Conservation (phyloP, 2,329 filamentous ascomycete species). For the Aspergillus udagawae region DNA sequence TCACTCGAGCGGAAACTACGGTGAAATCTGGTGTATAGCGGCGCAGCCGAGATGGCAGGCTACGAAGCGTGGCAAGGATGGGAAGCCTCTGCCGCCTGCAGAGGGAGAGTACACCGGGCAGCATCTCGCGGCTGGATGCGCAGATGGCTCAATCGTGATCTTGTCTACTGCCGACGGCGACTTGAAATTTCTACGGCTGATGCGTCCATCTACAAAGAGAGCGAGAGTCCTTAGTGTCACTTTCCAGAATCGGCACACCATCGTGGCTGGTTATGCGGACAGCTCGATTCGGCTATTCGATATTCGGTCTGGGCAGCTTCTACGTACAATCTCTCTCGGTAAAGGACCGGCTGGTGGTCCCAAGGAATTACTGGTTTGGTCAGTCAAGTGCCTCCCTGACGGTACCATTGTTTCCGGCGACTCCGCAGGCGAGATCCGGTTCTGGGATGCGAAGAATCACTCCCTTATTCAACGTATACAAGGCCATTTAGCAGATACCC, state of each 20-base stretch:
- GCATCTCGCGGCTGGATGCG: constrained; percentile 82
- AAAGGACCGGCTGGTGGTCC: constrained; percentile 71
- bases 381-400: constrained; percentile 79
- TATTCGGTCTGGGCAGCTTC: constrained; percentile 68
- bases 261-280: constrained; percentile 92
- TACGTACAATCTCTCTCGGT: constrained; percentile 82
- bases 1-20: constrained; percentile 86
- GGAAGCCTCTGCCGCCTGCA: constrained; percentile 28
- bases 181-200: constrained; percentile 70
- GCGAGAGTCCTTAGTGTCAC: constrained; percentile 85
- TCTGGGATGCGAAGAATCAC: constrained; percentile 92
- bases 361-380: constrained; percentile 88
- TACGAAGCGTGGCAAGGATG: constrained; percentile 33
- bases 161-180: constrained; percentile 83
- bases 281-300: constrained; percentile 92
- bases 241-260: constrained; percentile 78
- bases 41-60: constrained; percentile 65
- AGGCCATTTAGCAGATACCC: constrained; percentile 81
- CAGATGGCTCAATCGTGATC: constrained; percentile 82
- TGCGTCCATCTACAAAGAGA: constrained; percentile 77
- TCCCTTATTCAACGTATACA: constrained; percentile 81
- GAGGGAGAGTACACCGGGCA: constrained; percentile 44
- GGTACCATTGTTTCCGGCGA: constrained; percentile 93
- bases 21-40: constrained; percentile 94
- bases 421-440: constrained; percentile 85